phyloP scores from a whole-genome alignment of 768 basidiomycete genomes.

The Rhodotorula taiwanensis region DNA sequence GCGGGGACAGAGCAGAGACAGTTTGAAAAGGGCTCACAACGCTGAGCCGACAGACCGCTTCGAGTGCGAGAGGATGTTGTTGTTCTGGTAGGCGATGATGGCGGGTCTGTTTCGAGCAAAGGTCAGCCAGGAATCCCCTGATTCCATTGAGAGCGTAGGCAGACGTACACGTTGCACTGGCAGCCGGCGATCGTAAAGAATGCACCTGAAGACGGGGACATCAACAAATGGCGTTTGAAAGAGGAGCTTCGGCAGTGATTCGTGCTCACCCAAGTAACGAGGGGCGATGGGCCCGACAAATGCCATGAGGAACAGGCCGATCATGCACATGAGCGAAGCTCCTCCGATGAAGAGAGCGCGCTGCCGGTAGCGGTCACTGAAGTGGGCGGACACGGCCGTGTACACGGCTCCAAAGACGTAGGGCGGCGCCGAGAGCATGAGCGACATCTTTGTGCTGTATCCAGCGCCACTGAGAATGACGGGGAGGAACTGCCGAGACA shows the following conservation, averaged over 20 bases:
- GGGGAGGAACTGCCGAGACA: too few relatives aligned
- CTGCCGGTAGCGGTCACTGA: constrained; percentile 28
- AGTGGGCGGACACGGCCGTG: constrained; percentile 23
- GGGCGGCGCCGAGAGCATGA: constrained; percentile 42
- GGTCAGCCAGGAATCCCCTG: too few relatives aligned
- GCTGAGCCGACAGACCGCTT: constrained; percentile 39
- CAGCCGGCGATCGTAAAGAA: constrained; percentile 27
- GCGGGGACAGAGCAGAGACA: too few relatives aligned
- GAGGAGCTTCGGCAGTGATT: too few relatives aligned
- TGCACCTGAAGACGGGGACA: background rate
- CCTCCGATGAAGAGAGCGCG: constrained; percentile 40
- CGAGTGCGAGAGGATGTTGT: constrained; percentile 38
- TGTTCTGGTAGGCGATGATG: constrained; percentile 35
- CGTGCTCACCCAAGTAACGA: constrained; percentile 22
- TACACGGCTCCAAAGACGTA: constrained; percentile 42
- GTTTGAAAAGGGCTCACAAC: too few relatives aligned
- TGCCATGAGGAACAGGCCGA: constrained; percentile 36
- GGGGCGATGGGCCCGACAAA: constrained; percentile 9
- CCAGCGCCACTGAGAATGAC: constrained; percentile 43
- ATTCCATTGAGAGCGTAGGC: too few relatives aligned
- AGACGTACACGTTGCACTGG: constrained; percentile 24
- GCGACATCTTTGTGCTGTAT: constrained; percentile 40
- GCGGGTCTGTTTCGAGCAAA: too few relatives aligned
- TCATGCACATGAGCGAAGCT: constrained; percentile 35
- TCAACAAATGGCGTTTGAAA: too few relatives aligned